Conservation (phyloP, 192 early-diverging fungal genomes). For the Entomortierella lignicola region DNA sequence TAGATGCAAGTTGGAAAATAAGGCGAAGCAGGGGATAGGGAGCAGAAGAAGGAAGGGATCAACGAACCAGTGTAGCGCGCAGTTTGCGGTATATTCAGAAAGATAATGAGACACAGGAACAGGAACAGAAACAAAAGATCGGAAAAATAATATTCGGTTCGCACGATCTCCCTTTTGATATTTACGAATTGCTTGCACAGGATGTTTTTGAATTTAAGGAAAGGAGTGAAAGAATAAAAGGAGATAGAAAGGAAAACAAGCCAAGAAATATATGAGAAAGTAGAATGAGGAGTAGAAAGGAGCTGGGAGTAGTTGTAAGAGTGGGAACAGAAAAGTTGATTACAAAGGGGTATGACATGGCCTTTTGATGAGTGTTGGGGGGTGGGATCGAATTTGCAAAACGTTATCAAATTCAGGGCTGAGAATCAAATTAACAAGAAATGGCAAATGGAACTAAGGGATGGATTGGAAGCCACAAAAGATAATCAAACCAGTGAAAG, state of each 20-base stretch:
- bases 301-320: too few species aligned
- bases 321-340: too few species aligned
- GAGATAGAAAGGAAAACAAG: neutral
- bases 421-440: too few species aligned
- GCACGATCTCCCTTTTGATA: neutral
- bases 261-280: neutral
- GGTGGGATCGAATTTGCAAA: too few species aligned
- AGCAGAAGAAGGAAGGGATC: neutral
- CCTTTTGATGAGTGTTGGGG: too few species aligned
- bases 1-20: neutral
- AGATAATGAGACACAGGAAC: neutral
- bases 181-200: neutral
- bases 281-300: too few species aligned
- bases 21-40: too few species aligned
- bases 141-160: neutral
- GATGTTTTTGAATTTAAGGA: constrained; percentile 1
- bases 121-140: neutral
- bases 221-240: neutral
- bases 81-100: neutral
- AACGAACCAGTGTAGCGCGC: neutral
- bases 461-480: too few species aligned
- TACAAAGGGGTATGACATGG: too few species aligned
- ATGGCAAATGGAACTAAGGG: too few species aligned
- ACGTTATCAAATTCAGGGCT: too few species aligned
- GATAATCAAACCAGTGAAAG: neutral